Evolutionary conservation across 73 alveolate species (phyloP), one percentile per base, ranked within the genome.

Genomic region (Effrenium voratum): DNA sequence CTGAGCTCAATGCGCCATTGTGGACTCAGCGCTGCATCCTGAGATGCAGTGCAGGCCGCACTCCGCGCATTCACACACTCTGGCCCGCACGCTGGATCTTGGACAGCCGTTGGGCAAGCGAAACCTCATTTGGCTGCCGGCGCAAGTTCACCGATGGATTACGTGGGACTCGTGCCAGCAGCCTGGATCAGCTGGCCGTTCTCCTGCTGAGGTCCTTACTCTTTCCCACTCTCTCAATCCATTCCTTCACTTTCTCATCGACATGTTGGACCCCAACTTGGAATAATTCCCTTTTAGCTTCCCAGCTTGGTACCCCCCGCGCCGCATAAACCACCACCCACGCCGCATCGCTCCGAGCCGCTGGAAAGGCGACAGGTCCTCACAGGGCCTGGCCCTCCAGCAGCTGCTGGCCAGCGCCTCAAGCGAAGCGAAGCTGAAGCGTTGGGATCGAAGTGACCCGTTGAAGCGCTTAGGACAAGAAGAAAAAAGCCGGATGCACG

Each of bases 61-160:
- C 5, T 60, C 28, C 5, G 75, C 75, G 28, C 40, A 4, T 60
- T 60, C 36, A 36, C 75, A 60, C 5, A 41, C 93, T 84, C 59
- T 36, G 93, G 79, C 93, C 30, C 44, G 30, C 34, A 19, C 81
- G 15, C 28, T 26, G 2, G 95, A 87, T 59, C 83, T 40, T 38
- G 95, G 95, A 24, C 95, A 87, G 34, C 95, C 95, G 34, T 44
- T 87, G 12, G 95, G 95, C 38, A 87, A 72, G 50, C 81, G 95
- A 87, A 41, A 87, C 93, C 93, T 83, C 22, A 72, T 15, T 8
- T 0, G 5, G 32, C 26, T 72, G 34, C 28, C 47, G 49, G 38
- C n/a, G n/a, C n/a, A n/a, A n/a, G n/a, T n/a, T n/a, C n/a, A n/a
- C n/a, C n/a, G n/a, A n/a, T n/a, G n/a, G n/a, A n/a, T n/a, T n/a